phyloP scores from a whole-genome alignment of 139 green algal genomes.

The Haematococcus sp. region DNA sequence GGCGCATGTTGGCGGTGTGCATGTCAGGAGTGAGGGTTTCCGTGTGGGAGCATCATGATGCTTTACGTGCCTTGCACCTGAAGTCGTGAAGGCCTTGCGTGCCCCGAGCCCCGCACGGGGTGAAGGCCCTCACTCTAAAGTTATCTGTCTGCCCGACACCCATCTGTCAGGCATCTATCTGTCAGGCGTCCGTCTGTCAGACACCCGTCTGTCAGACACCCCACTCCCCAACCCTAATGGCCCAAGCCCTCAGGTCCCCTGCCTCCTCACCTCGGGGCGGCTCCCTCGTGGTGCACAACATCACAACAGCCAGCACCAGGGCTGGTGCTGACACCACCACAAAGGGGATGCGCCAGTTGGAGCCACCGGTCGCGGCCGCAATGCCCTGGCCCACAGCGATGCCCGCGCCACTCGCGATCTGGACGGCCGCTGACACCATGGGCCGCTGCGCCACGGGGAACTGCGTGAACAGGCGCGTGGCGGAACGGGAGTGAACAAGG shows the following conservation, averaged over 20 bases:
- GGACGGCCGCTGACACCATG: slow-evolving; percentile 48
- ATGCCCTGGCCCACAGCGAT: slow-evolving; percentile 62
- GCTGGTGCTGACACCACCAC: slow-evolving; percentile 67
- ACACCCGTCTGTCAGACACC: too few relatives aligned
- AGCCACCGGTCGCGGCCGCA: background rate
- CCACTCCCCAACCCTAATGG: background rate
- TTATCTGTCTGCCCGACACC: too few relatives aligned
- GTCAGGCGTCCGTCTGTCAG: too few relatives aligned
- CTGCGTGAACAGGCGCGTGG: slow-evolving; percentile 12
- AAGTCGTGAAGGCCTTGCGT: too few relatives aligned
- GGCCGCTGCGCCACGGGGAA: slow-evolving; percentile 34
- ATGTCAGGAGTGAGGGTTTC: too few relatives aligned
- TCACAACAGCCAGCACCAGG: slow-evolving; percentile 52
- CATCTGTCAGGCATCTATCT: too few relatives aligned
- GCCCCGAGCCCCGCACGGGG: too few relatives aligned
- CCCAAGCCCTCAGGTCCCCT: background rate
- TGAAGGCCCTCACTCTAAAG: too few relatives aligned
- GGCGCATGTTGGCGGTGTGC: too few relatives aligned
- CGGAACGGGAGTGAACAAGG: too few relatives aligned
- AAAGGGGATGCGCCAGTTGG: slow-evolving; percentile 82
- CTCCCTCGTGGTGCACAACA: slow-evolving; percentile 61
- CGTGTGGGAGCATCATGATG: too few relatives aligned
- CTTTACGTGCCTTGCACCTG: too few relatives aligned
- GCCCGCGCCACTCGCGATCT: slow-evolving; percentile 65
- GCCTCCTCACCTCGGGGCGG: slow-evolving; percentile 50